Conservation (phyloP, 2,329 filamentous ascomycete genomes). For the Ophiobolus disseminans region DNA sequence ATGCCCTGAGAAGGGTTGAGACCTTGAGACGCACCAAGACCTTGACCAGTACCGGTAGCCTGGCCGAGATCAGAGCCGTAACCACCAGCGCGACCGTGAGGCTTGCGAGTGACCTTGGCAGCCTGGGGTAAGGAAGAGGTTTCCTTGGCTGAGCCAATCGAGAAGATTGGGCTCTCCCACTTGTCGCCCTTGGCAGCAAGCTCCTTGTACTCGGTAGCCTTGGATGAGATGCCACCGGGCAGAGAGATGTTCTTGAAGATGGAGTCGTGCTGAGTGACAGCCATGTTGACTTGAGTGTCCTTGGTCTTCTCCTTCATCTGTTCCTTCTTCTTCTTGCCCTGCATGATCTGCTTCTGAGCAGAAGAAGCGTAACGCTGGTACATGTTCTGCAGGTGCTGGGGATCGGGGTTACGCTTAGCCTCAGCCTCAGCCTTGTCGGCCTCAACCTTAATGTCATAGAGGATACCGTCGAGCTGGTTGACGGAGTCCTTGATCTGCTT, state of each 20-base stretch:
- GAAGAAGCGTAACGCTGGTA: slow-evolving; percentile 85
- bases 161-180: slow-evolving; percentile 96
- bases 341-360: slow-evolving; percentile 73
- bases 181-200: slow-evolving; percentile 85
- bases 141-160: slow-evolving; percentile 77
- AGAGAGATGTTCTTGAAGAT: slow-evolving; percentile 90
- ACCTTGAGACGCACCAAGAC: slow-evolving; percentile 22
- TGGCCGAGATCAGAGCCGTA: slow-evolving; percentile 27
- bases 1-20: slow-evolving; percentile 17
- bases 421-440: slow-evolving; percentile 75
- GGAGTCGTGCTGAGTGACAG: slow-evolving; percentile 86
- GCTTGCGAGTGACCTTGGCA: slow-evolving; percentile 64
- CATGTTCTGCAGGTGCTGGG: slow-evolving; percentile 78
- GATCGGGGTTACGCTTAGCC: slow-evolving; percentile 67
- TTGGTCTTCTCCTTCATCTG: slow-evolving; percentile 55
- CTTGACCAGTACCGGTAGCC: slow-evolving; percentile 20
- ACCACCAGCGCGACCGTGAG: slow-evolving; percentile 56
- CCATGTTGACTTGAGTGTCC: slow-evolving; percentile 79
- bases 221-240: slow-evolving; percentile 86
- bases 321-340: slow-evolving; percentile 80
- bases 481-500: slow-evolving; percentile 87
- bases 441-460: slow-evolving; percentile 82
- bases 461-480: slow-evolving; percentile 73
- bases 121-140: slow-evolving; percentile 73
- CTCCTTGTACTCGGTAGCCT: slow-evolving; percentile 92